A percentile compares a stretch with the other conserved stretches of the same genome.
Evolutionary conservation across 495 filamentous ascomycete genomes (phyloP).

Genomic region (Penicillium psychrofluorescens): DNA sequence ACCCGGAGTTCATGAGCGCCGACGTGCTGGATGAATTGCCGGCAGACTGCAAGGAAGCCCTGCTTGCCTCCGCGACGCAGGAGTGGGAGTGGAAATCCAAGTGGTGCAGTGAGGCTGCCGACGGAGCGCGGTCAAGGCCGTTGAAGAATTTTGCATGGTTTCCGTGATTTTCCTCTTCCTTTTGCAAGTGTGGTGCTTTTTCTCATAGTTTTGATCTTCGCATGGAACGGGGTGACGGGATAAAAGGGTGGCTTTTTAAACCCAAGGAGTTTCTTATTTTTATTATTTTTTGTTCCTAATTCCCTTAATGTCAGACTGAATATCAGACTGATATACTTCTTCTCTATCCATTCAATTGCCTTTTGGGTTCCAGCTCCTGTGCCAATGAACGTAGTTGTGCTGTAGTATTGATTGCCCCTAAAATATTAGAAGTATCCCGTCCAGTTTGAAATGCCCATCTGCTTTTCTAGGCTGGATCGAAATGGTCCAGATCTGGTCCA

Average conservation of each 20-base stretch:
- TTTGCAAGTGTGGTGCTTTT: background rate
- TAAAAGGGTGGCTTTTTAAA: no score
- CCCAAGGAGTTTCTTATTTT: slow-evolving; percentile 6
- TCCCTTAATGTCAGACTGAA: no score
- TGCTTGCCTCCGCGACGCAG: slow-evolving; percentile 51
- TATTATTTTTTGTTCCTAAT: background rate
- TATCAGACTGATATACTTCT: no score
- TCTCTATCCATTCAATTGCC: no score
- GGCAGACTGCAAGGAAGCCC: slow-evolving; percentile 60
- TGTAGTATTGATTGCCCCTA: no score
- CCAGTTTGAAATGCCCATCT: no score
- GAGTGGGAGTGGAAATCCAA: slow-evolving; percentile 66
- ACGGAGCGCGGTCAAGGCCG: slow-evolving; percentile 39
- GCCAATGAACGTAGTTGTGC: no score
- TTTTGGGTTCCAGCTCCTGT: no score
- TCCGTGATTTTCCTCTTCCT: slow-evolving; percentile 19
- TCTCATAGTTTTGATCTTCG: slow-evolving; percentile 5
- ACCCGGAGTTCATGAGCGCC: slow-evolving; percentile 48
- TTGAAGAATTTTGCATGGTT: slow-evolving; percentile 47
- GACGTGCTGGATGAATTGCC: slow-evolving; percentile 67
- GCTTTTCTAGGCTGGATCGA: no score
- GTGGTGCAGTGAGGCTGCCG: slow-evolving; percentile 58
- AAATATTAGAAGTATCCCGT: no score
- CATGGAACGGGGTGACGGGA: slow-evolving; percentile 6
- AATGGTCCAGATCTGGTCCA: no score